Evolutionary conservation across 73 alveolate species (phyloP).

Genomic region (Stentor coeruleus): DNA sequence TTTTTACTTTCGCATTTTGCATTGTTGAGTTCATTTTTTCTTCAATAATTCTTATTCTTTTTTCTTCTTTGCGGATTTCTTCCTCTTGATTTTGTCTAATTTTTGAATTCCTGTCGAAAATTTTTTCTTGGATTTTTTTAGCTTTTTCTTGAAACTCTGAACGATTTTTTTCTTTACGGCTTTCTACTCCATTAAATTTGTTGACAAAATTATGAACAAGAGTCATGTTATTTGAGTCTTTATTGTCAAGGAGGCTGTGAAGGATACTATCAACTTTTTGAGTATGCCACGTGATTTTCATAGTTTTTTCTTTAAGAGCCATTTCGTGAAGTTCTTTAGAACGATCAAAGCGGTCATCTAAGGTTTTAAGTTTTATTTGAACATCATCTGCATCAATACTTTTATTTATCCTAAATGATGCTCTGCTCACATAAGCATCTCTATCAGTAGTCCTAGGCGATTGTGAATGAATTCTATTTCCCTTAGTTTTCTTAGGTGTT

Average conservation of each 20-base stretch:
- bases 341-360: not conserved
- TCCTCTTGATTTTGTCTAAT: constrained; percentile 17
- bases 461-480: not conserved
- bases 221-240: not conserved
- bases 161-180: not conserved
- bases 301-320: not conserved
- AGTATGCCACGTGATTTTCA: constrained; percentile 3
- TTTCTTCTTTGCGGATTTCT: not conserved
- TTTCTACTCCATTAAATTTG: not conserved
- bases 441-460: not conserved
- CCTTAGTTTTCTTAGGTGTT: not conserved
- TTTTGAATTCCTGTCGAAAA: not conserved
- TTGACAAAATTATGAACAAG: not conserved
- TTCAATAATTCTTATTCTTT: not conserved
- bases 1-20: not conserved
- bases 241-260: not conserved
- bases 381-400: not conserved
- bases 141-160: not conserved
- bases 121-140: not conserved
- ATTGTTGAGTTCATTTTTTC: not conserved
- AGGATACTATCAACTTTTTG: not conserved
- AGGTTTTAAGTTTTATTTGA: not conserved
- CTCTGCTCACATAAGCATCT: not conserved
- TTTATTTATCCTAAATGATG: not conserved
- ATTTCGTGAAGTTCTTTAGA: not conserved